These are phyloP conservation scores for Dactylis glomerata DNA, from an alignment of 176 grass and related monocot genomes.

Conservation along the genomic window DNA sequence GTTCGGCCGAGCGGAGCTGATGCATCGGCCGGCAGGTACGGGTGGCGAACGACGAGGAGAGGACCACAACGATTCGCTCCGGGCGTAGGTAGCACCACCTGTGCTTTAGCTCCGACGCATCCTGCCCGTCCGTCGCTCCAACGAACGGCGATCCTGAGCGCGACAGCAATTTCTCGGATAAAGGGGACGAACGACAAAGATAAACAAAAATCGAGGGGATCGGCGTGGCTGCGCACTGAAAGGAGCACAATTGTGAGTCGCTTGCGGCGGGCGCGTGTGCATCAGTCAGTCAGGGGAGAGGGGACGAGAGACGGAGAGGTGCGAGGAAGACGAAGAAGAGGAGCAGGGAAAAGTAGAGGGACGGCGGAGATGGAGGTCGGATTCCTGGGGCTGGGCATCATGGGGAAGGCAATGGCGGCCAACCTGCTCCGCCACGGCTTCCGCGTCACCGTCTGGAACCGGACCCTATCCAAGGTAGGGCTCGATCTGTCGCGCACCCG, in stretches of 20 bases:
- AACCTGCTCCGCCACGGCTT: constrained; percentile 80
- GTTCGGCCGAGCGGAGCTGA: neutral
- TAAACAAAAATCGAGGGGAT: constrained; percentile 23
- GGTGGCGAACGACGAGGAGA: neutral
- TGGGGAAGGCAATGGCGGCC: constrained; percentile 93
- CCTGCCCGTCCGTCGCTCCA: neutral
- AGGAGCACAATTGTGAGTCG: neutral
- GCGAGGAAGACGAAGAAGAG: neutral
- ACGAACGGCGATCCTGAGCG: neutral
- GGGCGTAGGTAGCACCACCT: neutral
- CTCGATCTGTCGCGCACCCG: neutral
- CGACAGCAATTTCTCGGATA: neutral
- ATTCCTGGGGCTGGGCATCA: constrained; percentile 89
- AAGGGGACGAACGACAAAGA: neutral
- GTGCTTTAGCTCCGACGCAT: neutral
- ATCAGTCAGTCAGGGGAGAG: neutral
- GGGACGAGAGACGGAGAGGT: neutral
- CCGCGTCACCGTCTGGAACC: constrained; percentile 97
- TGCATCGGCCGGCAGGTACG: neutral
- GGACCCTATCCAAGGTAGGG: constrained; percentile 75
- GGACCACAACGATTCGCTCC: neutral
- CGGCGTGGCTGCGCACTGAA: neutral
- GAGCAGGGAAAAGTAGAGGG: neutral
- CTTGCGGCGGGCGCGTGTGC: neutral
- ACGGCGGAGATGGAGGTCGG: constrained; percentile 82